Conservation (phyloP, 768 basidiomycete species). For the Russula emetica region DNA sequence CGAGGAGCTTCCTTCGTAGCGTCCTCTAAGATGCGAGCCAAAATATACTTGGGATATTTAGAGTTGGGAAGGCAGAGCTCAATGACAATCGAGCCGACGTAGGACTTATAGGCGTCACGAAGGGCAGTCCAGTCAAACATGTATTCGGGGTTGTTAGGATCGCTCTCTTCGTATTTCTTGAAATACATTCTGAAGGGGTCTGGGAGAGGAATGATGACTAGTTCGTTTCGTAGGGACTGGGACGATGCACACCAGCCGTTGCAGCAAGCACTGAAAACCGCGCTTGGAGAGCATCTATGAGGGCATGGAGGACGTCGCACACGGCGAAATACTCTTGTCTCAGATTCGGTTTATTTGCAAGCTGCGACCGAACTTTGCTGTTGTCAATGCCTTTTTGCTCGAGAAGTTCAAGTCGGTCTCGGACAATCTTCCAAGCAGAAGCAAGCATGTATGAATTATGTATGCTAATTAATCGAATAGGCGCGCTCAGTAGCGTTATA, state of each 20-base stretch:
- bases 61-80: slow-evolving; percentile 75
- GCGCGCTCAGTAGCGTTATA: slow-evolving; percentile 14
- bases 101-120: slow-evolving; percentile 64
- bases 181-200: slow-evolving; percentile 73
- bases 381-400: slow-evolving; percentile 54
- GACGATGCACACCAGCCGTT: slow-evolving; percentile 53
- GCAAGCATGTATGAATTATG: slow-evolving; percentile 81
- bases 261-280: slow-evolving; percentile 67
- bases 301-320: slow-evolving; percentile 55
- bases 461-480: slow-evolving; percentile 33
- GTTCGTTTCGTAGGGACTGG: slow-evolving; percentile 19
- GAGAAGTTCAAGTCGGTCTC: slow-evolving; percentile 52
- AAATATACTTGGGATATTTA: slow-evolving; percentile 58
- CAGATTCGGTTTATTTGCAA: slow-evolving; percentile 49
- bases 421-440: slow-evolving; percentile 77
- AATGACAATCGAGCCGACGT: slow-evolving; percentile 78
- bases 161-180: slow-evolving; percentile 42
- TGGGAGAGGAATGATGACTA: slow-evolving; percentile 32
- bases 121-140: slow-evolving; percentile 63
- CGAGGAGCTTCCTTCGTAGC: slow-evolving; percentile 68
- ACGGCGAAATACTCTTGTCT: slow-evolving; percentile 59
- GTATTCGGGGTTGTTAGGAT: slow-evolving; percentile 47
- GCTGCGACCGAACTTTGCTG: slow-evolving; percentile 45
- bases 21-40: slow-evolving; percentile 65
- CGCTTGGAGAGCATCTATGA: slow-evolving; percentile 59